Percentiles rank a stretch among this genome's conserved stretches.
Conservation (phyloP, 2,329 filamentous ascomycete genomes). For the Colletotrichum limetticola region DNA sequence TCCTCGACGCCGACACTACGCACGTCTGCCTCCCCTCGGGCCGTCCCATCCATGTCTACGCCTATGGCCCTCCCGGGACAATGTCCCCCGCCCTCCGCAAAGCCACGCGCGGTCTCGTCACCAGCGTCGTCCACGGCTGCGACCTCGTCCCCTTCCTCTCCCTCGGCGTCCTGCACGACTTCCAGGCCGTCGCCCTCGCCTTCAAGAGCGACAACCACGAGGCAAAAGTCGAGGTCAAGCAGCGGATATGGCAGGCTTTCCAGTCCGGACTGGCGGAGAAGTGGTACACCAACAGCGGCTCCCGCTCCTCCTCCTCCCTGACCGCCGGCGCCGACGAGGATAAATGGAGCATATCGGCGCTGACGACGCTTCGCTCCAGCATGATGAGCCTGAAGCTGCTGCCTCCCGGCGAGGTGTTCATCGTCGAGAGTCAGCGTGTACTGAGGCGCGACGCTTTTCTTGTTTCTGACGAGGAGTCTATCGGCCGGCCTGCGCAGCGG, state of each 20-base stretch:
- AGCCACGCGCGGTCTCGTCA: constrained; percentile 79
- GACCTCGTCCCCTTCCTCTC: constrained; percentile 81
- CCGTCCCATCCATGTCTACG: constrained; percentile 81
- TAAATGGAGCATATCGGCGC: constrained; percentile 74
- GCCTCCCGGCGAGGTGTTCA: constrained; percentile 81
- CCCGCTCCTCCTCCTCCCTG: constrained; percentile 34
- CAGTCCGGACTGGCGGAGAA: constrained; percentile 70
- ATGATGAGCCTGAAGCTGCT: constrained; percentile 78
- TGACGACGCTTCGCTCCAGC: constrained; percentile 72
- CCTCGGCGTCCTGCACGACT: constrained; percentile 78
- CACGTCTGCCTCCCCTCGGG: constrained; percentile 70
- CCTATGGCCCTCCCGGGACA: constrained; percentile 79
- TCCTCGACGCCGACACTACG: constrained; percentile 32
- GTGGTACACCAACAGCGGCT: constrained; percentile 60
- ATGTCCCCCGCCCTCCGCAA: constrained; percentile 77
- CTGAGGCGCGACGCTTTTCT: constrained; percentile 74
- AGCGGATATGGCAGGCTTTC: constrained; percentile 73
- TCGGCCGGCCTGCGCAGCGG: constrained; percentile 74
- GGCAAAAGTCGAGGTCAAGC: constrained; percentile 74
- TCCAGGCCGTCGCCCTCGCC: constrained; percentile 76
- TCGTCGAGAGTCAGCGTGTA: constrained; percentile 75
- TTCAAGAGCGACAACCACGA: constrained; percentile 78
- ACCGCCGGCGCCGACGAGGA: constrained; percentile 64
- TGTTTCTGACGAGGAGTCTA: constrained; percentile 54
- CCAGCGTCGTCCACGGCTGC: constrained; percentile 77